These are phyloP conservation scores for Colletotrichum cereale DNA, from an alignment of 2,329 filamentous ascomycete genomes.

Conservation along the genomic window DNA sequence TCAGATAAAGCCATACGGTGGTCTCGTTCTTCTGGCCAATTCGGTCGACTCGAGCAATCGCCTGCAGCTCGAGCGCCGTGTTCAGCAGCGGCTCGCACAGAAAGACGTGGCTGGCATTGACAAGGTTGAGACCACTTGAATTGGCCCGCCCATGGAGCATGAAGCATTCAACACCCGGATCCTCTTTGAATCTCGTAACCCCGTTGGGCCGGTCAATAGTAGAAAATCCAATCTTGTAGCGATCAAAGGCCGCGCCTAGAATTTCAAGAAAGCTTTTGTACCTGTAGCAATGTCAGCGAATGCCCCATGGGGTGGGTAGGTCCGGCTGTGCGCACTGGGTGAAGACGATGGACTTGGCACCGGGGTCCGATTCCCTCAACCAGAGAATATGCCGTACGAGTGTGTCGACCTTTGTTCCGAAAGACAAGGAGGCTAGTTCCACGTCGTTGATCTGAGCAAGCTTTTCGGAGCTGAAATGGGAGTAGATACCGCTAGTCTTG, in stretches of 20 bases:
- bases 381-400: slow-evolving; percentile 85
- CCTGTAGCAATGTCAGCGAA: slow-evolving; percentile 43
- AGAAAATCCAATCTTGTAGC: slow-evolving; percentile 79
- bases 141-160: slow-evolving; percentile 91
- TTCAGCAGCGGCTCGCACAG: slow-evolving; percentile 95
- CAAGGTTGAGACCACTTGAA: slow-evolving; percentile 88
- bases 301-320: background rate
- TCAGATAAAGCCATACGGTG: slow-evolving; percentile 94
- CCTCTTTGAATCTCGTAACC: slow-evolving; percentile 80
- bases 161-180: slow-evolving; percentile 83
- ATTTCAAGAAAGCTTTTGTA: slow-evolving; percentile 85
- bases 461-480: slow-evolving; percentile 77
- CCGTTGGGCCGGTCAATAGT: slow-evolving; percentile 78
- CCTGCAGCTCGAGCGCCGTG: slow-evolving; percentile 92
- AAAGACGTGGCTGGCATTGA: slow-evolving; percentile 94
- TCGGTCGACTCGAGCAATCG: slow-evolving; percentile 92
- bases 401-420: slow-evolving; percentile 91
- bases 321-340: slow-evolving; percentile 69
- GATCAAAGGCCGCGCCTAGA: slow-evolving; percentile 75
- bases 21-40: slow-evolving; percentile 92
- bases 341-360: slow-evolving; percentile 93
- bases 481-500: slow-evolving; percentile 74
- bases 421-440: slow-evolving; percentile 78
- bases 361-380: slow-evolving; percentile 86
- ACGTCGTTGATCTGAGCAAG: slow-evolving; percentile 86